These are phyloP conservation scores for Allantophomopsis lycopodina DNA, from an alignment of 2,329 filamentous ascomycete species.

Conservation along the genomic window DNA sequence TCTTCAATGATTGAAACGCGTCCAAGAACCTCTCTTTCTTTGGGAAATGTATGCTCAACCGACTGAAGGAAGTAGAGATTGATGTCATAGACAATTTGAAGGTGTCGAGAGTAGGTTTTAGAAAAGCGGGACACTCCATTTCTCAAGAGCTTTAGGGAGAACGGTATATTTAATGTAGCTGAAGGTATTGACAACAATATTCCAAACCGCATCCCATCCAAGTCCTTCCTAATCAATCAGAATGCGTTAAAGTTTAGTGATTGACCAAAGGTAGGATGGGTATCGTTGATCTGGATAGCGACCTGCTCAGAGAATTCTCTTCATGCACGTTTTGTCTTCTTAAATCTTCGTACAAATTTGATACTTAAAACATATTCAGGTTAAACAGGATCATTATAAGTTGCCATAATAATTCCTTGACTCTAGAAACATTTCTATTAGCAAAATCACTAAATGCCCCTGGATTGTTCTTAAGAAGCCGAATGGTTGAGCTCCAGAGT, in stretches of 20 bases:
- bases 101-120: slow-evolving; percentile 87
- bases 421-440: too few species aligned
- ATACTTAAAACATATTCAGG: too few species aligned
- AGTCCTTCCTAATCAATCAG: slow-evolving; percentile 80
- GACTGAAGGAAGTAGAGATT: slow-evolving; percentile 85
- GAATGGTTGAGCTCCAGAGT: too few species aligned
- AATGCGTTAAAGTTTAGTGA: slow-evolving; percentile 91
- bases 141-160: slow-evolving; percentile 90
- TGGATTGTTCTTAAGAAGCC: too few species aligned
- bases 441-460: too few species aligned
- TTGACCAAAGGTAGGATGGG: slow-evolving; percentile 89
- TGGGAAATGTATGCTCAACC: slow-evolving; percentile 83
- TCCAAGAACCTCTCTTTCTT: slow-evolving; percentile 71
- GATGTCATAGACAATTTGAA: slow-evolving; percentile 98
- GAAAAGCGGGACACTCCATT: slow-evolving; percentile 89
- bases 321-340: slow-evolving; percentile 90
- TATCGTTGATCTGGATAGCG: slow-evolving; percentile 96
- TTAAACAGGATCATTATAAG: too few species aligned
- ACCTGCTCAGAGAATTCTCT: slow-evolving; percentile 86
- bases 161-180: slow-evolving; percentile 99
- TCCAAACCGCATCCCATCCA: slow-evolving; percentile 88
- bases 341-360: slow-evolving; percentile 76
- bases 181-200: slow-evolving; percentile 64
- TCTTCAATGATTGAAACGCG: slow-evolving; percentile 98
- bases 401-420: too few species aligned